Evolutionary conservation across 1,139 yeast genomes (phyloP), one percentile per base, ranked within the genome.

Genomic region (Eremothecium cymbalariae): DNA sequence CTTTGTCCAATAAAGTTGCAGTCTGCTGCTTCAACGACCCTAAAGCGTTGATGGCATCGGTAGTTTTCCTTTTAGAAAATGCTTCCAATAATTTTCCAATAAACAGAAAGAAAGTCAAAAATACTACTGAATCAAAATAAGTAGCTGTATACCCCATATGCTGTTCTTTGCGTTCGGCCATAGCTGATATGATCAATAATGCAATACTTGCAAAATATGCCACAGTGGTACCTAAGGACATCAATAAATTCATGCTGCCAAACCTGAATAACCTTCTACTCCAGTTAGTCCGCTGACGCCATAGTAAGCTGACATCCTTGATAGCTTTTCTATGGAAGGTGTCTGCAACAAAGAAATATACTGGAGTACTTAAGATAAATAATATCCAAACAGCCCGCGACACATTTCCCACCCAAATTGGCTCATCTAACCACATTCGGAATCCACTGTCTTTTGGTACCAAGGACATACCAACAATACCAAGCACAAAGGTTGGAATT

Each of bases 101-200:
- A 33, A 81, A 63, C 38, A 81, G 59, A 55, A 81, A 81, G 48
- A 81, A 73, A 0, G 86, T 72, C 44, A 81, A 63, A 48, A 81
- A 81, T 3, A 81, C 85, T 24, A 80, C 90, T 1, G 88, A 76
- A 51, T 81, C 93, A 53, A 81, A 81, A 48, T 78, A 81, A 0
- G 84, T 75, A 1, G 82, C 74, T 17, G 74, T 68, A 37, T 68
- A 68, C 0, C 77, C 83, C 28, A 21, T 29, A n/a, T 23, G 31
- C 6, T 32, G 31, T 18, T 41, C 18, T 9, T 39, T 39, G 36
- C 42, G 50, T 4, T 53, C 39, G 17, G 66, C 61, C 19, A 50
- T 53, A 0, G 83, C 69, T 25, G 77, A 66, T 15, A 78, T 48
- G 2, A 60, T 64, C 18, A 81, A 57, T 32, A 78, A 57, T 0